Percentiles rank a stretch among this genome's conserved stretches.
Evolutionary conservation across 441 rosid species (phyloP).

Genomic region (Gossypium aridum): DNA sequence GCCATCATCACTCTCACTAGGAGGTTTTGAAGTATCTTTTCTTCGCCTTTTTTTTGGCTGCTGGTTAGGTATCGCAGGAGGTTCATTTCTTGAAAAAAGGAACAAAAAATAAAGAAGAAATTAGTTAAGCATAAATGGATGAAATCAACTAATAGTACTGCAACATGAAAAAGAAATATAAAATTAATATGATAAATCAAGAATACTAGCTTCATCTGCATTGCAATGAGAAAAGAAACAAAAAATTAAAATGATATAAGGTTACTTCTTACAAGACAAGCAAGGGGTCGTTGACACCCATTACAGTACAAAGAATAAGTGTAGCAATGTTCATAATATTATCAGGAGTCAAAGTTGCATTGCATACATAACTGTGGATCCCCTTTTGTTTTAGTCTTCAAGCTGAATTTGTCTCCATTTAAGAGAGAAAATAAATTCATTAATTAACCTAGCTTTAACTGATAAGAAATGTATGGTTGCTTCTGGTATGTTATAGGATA

Average conservation of each 20-base stretch:
- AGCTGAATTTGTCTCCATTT: neutral
- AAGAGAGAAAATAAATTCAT: neutral
- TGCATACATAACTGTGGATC: neutral
- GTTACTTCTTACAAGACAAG: neutral
- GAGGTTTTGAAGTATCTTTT: constrained; percentile 40
- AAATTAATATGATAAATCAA: neutral
- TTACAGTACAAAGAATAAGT: neutral
- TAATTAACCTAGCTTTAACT: constrained; percentile 8
- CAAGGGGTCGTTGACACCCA: neutral
- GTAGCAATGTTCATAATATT: neutral
- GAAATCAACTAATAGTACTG: neutral
- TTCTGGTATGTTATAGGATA: neutral
- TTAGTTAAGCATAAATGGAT: neutral
- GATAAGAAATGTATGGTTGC: constrained; percentile 3
- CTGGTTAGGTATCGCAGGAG: neutral
- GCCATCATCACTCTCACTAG: constrained; percentile 45
- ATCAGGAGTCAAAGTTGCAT: neutral
- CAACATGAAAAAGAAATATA: neutral
- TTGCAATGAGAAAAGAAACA: neutral
- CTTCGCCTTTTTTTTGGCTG: constrained; percentile 3
- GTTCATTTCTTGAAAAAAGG: neutral
- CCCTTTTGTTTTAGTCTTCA: neutral
- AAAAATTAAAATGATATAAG: neutral
- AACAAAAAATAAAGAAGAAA: neutral
- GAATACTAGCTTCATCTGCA: neutral